Conservation (phyloP, 75 land plant genomes). For the Larix kaempferi region DNA sequence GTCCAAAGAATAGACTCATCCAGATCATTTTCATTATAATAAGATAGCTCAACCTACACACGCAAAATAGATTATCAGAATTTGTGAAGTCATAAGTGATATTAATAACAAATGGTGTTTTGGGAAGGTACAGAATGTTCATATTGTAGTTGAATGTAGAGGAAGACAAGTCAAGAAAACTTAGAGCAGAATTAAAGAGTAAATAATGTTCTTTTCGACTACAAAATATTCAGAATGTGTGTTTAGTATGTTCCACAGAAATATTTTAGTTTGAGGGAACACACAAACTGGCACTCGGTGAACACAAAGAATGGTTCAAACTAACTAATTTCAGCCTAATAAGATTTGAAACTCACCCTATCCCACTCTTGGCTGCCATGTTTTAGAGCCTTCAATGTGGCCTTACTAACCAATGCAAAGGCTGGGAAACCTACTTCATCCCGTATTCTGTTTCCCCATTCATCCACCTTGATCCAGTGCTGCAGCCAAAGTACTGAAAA, state of each 20-base stretch:
- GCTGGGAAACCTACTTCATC: slow-evolving; percentile 27
- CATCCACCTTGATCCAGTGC: slow-evolving; percentile 20
- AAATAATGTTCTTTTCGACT: too few relatives aligned
- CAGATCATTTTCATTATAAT: slow-evolving; percentile 6
- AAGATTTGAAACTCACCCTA: not conserved
- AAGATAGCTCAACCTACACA: slow-evolving; percentile 15
- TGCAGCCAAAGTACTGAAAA: not conserved
- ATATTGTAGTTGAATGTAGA: not conserved
- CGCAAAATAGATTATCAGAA: not conserved
- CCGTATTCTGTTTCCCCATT: slow-evolving; percentile 9
- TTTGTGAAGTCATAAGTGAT: not conserved
- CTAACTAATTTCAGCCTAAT: too few relatives aligned
- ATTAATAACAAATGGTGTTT: not conserved
- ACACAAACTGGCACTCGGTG: too few relatives aligned
- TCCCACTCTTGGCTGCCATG: slow-evolving; percentile 23
- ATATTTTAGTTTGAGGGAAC: too few relatives aligned
- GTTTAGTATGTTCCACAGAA: too few relatives aligned
- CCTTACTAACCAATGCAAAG: slow-evolving; percentile 23
- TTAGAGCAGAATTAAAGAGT: too few relatives aligned
- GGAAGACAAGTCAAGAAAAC: not conserved
- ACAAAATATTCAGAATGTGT: too few relatives aligned
- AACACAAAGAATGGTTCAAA: too few relatives aligned
- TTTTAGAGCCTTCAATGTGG: slow-evolving; percentile 20
- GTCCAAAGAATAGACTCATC: slow-evolving; percentile 20
- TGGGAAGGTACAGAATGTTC: not conserved